Evolutionary conservation across 257 asterid genomes (phyloP), one percentile per base, ranked within the genome.

Genomic region (Rubia yunnanensis): DNA sequence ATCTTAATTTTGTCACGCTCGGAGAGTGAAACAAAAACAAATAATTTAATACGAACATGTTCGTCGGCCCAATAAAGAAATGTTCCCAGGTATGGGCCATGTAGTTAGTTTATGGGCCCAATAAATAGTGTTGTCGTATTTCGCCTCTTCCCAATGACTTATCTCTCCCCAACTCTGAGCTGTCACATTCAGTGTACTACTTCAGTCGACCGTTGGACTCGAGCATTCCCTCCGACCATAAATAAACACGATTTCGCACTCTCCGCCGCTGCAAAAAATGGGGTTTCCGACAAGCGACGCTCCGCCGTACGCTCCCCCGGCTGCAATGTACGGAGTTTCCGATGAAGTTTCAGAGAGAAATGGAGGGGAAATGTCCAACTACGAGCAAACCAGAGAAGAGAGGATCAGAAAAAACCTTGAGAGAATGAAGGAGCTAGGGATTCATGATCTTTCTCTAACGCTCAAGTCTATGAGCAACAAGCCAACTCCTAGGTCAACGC

Each of bases 371-470:
- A 31, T 69, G 36, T 76, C 85, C 4, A 88, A 49, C 2, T 92
- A 92, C 60, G 99, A 92, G 73, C 83, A 70, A 59, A 78, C 79
- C 52, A 86, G 99, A 67, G 95, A 92, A 73, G 82, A 87, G 60
- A 80, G 97, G 67, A 89, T 92, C 69, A 80, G 72, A 67, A 87
- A 87, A 74, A 92, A 92, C 79, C 85, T 78, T 11, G 88, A 87
- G 70, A 83, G 97, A 48, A 85, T 92, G 99, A 79, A 89, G 64
- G 85, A 87, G 67, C 85, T 92, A 23, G 99, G 99, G 67, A 86
- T 89, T 68, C 26, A 78, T 31, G 86, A 84, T 67, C 78, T 92
- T 5, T 86, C 99, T 48, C 85, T 83, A 22, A 78, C 83, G 61
- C 77, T 92, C 73, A 84, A 76, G 66, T 68, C 91, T 39, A 20